Base-by-base conservation (phyloP, 352 stramenopile species). In the Pythium chondricola region DNA sequence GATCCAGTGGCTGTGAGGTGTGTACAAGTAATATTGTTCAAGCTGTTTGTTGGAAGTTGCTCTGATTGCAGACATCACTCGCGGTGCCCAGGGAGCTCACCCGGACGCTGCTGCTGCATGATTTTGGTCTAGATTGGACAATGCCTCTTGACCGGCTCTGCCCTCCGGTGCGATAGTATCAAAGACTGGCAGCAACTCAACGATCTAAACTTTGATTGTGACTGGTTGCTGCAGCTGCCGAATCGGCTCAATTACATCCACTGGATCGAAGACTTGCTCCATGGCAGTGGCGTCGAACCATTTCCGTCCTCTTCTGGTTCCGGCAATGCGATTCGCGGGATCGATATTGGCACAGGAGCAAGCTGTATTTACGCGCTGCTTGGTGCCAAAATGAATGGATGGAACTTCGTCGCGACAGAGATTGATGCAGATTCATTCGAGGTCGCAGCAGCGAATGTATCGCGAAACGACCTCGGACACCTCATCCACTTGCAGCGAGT, bases 341-440 rank as follows among this genome's bases (percentile, higher is more conserved):
- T 98, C 36, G 96, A 99, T 59, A 94, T 98, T 56, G 96, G 96
- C 31, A 98, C 95, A 16, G 96, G 96, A 16, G 88, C 94, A 2
- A 97, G 73, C 50, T 97, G 85, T 50, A 98, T 99, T 44, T 99
- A 98, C 66, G 77, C 95, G 26, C 58, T 99, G 18, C 67, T 99
- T 3, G 86, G 95, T 5, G 83, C 79, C 2, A 63, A 65, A 6
- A 62, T 90, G 67, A 94, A 96, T 58, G 61, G 70, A 35, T 98
- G 89, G 88, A 71, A 58, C 20, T 98, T 98, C 62, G 42, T 98
- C 5, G 93, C 89, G 8, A 98, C 93, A 3, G 96, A 99, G 52
- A 97, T 98, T 44, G 87, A 98, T 69, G 32, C 58, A 1, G 44
- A 74, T 17, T 96, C 96, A 1, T 81, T 87, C 16, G 38, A 74